Conservation (phyloP, 164 flowering plant species). For the Tetracentron sinense region DNA sequence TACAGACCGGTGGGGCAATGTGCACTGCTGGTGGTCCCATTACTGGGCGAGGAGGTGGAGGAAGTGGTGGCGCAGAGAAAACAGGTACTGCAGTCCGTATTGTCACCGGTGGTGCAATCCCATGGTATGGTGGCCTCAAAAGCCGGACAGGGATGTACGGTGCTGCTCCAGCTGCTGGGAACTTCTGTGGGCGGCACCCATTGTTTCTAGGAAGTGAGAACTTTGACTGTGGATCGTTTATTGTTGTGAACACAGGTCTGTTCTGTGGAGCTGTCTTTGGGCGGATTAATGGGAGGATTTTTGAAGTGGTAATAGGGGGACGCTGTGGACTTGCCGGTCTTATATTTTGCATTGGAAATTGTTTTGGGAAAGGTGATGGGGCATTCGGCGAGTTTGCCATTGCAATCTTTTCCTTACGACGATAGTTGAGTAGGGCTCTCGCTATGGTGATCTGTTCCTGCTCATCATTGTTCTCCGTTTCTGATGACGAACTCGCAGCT, state of each 20-base stretch:
- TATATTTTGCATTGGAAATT: slow-evolving; percentile 41
- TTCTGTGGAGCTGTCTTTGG: slow-evolving; percentile 43
- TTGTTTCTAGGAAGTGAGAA: slow-evolving; percentile 30
- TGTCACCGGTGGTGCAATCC: slow-evolving; percentile 84
- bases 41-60: slow-evolving; percentile 37
- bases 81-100: slow-evolving; percentile 77
- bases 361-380: slow-evolving; percentile 48
- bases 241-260: slow-evolving; percentile 24
- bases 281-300: slow-evolving; percentile 77
- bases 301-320: slow-evolving; percentile 61
- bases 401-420: slow-evolving; percentile 62
- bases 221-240: slow-evolving; percentile 26
- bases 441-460: slow-evolving; percentile 89
- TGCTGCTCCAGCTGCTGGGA: slow-evolving; percentile 59
- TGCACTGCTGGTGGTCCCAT: slow-evolving; percentile 31
- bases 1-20: slow-evolving; percentile 34
- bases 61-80: slow-evolving; percentile 70
- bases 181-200: slow-evolving; percentile 38
- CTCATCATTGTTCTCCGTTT: slow-evolving; percentile 68
- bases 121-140: slow-evolving; percentile 44
- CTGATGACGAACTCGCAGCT: slow-evolving; percentile 59
- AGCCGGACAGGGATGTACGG: slow-evolving; percentile 72
- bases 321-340: slow-evolving; percentile 64
- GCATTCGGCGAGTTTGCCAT: slow-evolving; percentile 35
- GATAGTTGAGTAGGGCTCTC: slow-evolving; percentile 71